phyloP scores from a whole-genome alignment of 257 asterid genomes.

The Rauvolfia tetraphylla region DNA sequence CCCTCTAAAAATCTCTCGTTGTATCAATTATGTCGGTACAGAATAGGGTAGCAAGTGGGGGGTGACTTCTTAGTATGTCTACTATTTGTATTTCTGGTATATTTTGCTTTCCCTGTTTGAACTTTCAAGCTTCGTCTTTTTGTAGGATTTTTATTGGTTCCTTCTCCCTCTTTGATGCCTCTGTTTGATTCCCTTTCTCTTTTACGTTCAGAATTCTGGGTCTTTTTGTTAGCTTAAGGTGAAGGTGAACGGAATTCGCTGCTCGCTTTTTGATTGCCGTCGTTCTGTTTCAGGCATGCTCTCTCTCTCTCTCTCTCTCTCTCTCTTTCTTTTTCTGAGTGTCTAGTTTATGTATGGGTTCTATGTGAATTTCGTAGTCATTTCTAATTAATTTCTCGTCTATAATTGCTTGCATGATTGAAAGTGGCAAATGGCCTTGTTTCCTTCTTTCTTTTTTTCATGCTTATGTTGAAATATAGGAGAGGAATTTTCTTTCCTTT shows the following conservation, averaged over 20 bases:
- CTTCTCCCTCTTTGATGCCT: constrained; percentile 18
- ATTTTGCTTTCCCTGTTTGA: constrained; percentile 8
- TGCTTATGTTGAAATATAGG: not conserved
- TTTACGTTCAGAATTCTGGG: constrained; percentile 20
- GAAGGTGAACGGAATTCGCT: not conserved
- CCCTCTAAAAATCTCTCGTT: constrained; percentile 9
- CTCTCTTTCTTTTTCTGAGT: not conserved
- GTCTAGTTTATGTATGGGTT: not conserved
- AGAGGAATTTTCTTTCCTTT: not conserved
- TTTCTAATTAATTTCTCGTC: not conserved
- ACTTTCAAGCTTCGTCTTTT: constrained; percentile 7
- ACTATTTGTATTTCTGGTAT: not conserved
- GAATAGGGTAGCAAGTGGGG: not conserved
- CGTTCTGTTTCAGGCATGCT: constrained; percentile 21
- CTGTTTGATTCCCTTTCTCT: constrained; percentile 21
- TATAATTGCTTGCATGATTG: not conserved
- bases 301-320: not conserved
- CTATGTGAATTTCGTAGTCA: not conserved
- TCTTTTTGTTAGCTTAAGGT: constrained; percentile 4
- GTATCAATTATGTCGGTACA: constrained; percentile 4
- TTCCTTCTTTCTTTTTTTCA: not conserved
- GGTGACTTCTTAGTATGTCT: not conserved
- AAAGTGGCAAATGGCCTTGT: not conserved
- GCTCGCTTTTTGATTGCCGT: not conserved
- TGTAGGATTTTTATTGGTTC: not conserved